These are phyloP conservation scores for Apiospora rasikravindrae DNA, from an alignment of 2,329 filamentous ascomycete species.

Conservation along the genomic window DNA sequence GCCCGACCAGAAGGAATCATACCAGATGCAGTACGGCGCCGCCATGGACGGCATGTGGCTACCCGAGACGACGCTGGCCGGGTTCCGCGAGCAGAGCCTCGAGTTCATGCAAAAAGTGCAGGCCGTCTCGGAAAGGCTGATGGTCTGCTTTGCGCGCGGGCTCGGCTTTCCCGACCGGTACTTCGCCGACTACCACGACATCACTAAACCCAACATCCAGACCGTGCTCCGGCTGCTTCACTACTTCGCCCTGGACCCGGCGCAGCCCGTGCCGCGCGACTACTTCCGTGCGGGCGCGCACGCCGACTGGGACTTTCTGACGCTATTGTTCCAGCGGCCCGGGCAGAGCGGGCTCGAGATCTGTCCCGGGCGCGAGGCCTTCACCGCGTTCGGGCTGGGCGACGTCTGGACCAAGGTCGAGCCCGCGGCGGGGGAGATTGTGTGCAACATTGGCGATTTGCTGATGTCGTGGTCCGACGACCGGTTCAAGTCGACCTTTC, in stretches of 20 bases:
- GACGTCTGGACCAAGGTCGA: constrained; percentile 70
- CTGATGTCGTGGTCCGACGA: constrained; percentile 72
- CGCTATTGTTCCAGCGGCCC: constrained; percentile 65
- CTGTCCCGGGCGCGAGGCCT: constrained; percentile 65
- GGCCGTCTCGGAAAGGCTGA: constrained; percentile 58
- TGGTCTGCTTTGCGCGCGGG: constrained; percentile 63
- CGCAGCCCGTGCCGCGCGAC: constrained; percentile 43
- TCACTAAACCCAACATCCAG: constrained; percentile 54
- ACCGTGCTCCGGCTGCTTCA: constrained; percentile 62
- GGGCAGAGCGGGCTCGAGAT: constrained; percentile 68
- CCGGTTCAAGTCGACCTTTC: constrained; percentile 69
- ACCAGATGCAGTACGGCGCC: constrained; percentile 66
- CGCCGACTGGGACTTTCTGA: constrained; percentile 67
- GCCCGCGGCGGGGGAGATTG: constrained; percentile 56
- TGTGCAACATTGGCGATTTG: constrained; percentile 71
- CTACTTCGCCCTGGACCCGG: constrained; percentile 55
- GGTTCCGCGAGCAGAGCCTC: constrained; percentile 51
- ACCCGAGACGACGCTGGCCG: constrained; percentile 50
- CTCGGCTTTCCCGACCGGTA: constrained; percentile 61
- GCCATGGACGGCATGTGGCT: constrained; percentile 60
- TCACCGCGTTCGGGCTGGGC: constrained; percentile 62
- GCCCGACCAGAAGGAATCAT: constrained; percentile 65
- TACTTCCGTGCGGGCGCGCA: constrained; percentile 68
- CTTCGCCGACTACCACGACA: constrained; percentile 60
- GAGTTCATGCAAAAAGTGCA: constrained; percentile 62